Evolutionary conservation across 164 flowering plant species (phyloP).

Genomic region (Tetrastigma voinierianum): DNA sequence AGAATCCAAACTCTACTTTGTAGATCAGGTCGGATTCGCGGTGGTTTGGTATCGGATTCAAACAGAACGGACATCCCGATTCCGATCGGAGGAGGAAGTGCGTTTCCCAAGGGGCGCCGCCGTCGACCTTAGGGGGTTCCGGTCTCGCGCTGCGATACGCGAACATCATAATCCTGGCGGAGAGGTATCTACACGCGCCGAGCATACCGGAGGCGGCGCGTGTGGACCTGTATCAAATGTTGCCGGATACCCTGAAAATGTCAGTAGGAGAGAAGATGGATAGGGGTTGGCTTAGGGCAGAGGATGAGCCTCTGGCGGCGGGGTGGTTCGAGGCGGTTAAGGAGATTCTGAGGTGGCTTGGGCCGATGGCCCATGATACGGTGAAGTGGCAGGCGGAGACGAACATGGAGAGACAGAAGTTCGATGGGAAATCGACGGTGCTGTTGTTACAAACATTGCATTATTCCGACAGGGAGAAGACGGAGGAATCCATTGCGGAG

Average conservation of each 20-base stretch:
- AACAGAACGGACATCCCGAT: too few species aligned
- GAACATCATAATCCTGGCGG: constrained; percentile 47
- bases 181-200: constrained; percentile 33
- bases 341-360: constrained; percentile 64
- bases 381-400: constrained; percentile 69
- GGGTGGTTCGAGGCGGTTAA: constrained; percentile 61
- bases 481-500: constrained; percentile 78
- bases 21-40: background rate
- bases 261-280: constrained; percentile 35
- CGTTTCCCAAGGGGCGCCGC: constrained; percentile 39
- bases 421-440: constrained; percentile 49
- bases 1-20: constrained; percentile 11
- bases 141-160: constrained; percentile 70
- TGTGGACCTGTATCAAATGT: constrained; percentile 49
- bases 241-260: constrained; percentile 47
- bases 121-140: constrained; percentile 63
- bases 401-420: constrained; percentile 52
- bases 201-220: constrained; percentile 35
- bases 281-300: constrained; percentile 18
- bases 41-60: constrained; percentile 13
- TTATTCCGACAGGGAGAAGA: constrained; percentile 70
- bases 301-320: constrained; percentile 36
- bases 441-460: constrained; percentile 73
- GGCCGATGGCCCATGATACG: constrained; percentile 72
- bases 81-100: constrained; percentile 6